Conservation (phyloP, 163 green algal species). For the Scenedesmus sp. region DNA sequence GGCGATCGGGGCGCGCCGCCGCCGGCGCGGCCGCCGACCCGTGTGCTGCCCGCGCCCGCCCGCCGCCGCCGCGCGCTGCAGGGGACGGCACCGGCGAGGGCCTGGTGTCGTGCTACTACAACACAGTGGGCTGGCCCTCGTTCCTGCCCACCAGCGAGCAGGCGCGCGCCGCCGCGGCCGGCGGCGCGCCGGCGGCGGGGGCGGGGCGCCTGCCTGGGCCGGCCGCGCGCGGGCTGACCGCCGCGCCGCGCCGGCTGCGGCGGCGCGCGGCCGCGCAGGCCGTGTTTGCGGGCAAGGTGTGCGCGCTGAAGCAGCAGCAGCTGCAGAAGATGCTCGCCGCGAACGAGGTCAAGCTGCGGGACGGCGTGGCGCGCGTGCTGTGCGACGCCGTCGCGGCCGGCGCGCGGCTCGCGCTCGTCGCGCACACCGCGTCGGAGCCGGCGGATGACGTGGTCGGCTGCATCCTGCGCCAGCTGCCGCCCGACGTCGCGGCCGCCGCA, state of each 20-base stretch:
- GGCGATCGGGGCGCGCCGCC: not conserved
- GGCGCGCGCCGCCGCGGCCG: no score
- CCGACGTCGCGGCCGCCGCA: constrained; percentile 28
- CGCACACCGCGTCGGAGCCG: constrained; percentile 47
- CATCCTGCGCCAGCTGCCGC: constrained; percentile 27
- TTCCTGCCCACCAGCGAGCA: constrained; percentile 50
- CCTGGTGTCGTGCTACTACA: constrained; percentile 53
- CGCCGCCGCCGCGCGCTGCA: no score
- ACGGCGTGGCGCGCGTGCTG: constrained; percentile 52
- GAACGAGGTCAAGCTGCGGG: constrained; percentile 47
- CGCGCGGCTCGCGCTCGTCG: constrained; percentile 42
- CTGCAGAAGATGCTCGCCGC: constrained; percentile 43
- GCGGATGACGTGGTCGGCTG: constrained; percentile 38
- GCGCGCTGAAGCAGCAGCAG: constrained; percentile 50
- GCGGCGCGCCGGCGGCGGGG: no score
- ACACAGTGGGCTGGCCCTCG: constrained; percentile 54
- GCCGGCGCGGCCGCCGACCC: no score
- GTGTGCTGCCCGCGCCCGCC: no score
- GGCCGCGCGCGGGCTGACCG: no score
- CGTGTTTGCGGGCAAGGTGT: constrained; percentile 52
- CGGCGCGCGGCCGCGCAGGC: no score
- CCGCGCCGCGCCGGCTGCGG: no score
- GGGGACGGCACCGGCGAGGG: constrained; percentile 57
- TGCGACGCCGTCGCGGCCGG: constrained; percentile 45
- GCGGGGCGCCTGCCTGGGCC: no score